Conservation (phyloP, 2,329 filamentous ascomycete species). For the Xylariaceae sp. region DNA sequence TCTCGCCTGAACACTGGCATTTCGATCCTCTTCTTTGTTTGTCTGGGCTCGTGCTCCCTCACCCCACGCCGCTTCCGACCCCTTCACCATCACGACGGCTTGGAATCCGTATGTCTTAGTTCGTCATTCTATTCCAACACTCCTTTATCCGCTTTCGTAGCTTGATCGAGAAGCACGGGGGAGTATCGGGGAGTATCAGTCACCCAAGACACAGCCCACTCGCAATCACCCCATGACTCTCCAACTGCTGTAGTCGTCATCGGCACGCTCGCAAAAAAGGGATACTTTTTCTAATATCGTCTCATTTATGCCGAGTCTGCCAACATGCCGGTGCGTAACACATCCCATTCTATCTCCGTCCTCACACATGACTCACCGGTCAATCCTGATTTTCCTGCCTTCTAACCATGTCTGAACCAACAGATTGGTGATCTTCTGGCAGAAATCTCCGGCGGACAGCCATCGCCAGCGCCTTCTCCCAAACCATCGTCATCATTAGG, state of each 20-base stretch:
- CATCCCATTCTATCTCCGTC: not conserved
- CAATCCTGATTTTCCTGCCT: not conserved
- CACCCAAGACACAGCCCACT: slow-evolving; percentile 25
- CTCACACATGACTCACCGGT: not conserved
- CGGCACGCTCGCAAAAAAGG: slow-evolving; percentile 14
- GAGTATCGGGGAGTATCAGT: not conserved
- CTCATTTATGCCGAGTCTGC: slow-evolving; percentile 12
- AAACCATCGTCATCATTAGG: slow-evolving; percentile 30
- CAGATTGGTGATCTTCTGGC: slow-evolving; percentile 59
- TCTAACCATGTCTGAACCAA: slow-evolving; percentile 19
- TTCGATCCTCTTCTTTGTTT: slow-evolving; percentile 21
- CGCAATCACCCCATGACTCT: slow-evolving; percentile 27
- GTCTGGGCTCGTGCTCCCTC: slow-evolving; percentile 17
- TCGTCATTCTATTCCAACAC: not conserved
- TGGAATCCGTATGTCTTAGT: not conserved
- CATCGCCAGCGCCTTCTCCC: slow-evolving; percentile 33
- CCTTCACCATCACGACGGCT: not conserved
- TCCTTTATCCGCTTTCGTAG: not conserved
- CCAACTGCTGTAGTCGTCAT: slow-evolving; percentile 27
- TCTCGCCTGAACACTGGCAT: slow-evolving; percentile 14
- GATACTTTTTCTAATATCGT: slow-evolving; percentile 8
- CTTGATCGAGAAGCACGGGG: not conserved
- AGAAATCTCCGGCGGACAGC: slow-evolving; percentile 57
- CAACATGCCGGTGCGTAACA: slow-evolving; percentile 39
- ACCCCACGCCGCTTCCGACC: slow-evolving; percentile 19